Evolutionary conservation across 768 basidiomycete genomes (phyloP), one percentile per base, ranked within the genome.

Genomic region (Russula ochroleuca): DNA sequence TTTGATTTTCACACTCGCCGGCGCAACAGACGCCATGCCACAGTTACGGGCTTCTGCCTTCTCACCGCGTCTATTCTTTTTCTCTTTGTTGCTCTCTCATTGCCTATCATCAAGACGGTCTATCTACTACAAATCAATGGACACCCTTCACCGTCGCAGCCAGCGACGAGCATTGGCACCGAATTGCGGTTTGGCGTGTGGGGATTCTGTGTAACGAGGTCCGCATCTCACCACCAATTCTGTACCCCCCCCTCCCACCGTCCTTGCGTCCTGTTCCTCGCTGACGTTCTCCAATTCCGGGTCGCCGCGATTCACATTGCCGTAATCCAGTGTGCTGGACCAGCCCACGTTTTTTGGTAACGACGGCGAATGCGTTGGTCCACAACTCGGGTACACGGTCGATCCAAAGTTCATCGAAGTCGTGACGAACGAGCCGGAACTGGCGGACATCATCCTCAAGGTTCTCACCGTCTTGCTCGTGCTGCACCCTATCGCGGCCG

Each of bases 141-240:
- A 68, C 73, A 62, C 73, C 80, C 49, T 73, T 71, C 66, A 41
- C 54, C 70, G 43, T 68, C 71, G 25, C 25, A 41, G 47, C 56
- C 61, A 1, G 67, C 70, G 38, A 84, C 85, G 13, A 78, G 78
- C 64, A 73, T 84, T 14, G 84, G 85, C 33, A 86, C 84, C 4
- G 76, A 79, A 67, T 73, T 92, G 11, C 80, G 83, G 40, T 87
- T 92, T 65, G 92, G 92, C 4, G 86, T 92, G 6, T 93, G 91
- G 87, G 92, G 92, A 0, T 78, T 86, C 40, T 94, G 92, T 73
- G 85, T 85, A 1, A 74, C 74, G n/a, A 83, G 78, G 84, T 80
- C 61, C 62, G 71, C 64, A 15, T 56, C 25, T 10, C 14, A 28
- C 28, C 28, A 28, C 47, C 25, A 21, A 8, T 5, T 13, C 10